Base-by-base conservation (phyloP, 2,329 filamentous ascomycete genomes). In the Falciphora oryzae region DNA sequence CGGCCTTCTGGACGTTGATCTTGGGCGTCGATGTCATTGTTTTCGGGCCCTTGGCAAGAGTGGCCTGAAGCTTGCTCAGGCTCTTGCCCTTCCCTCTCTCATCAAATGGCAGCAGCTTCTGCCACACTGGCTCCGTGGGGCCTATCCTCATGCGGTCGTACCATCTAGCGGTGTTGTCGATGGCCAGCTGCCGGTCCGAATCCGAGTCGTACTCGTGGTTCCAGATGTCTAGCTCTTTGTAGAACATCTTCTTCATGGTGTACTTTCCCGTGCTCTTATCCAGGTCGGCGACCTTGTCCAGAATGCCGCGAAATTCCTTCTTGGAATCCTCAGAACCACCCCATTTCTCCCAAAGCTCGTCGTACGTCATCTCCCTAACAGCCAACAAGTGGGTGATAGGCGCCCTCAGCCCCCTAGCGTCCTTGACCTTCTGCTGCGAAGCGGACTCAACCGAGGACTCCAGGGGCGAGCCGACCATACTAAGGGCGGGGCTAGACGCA, bases 151-250 rank as follows among this genome's bases (percentile, higher is more conserved):
- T 79, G 71, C 82, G 84, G 72, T 89, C 86, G 67, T 83, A 89
- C 64, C 81, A 77, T 66, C 78, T 81, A 65, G 87, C 79, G 18
- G 86, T 86, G 68, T 87, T 82, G 74, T 90, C 79, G 71, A 89
- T 83, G 67, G 84, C 81, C 69, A 81, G 76, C 72, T 91, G 79
- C 35, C 86, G 82, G 66, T 86, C 81, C 38, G 83, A 80, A 25
- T 80, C 74, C 53, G 73, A 78, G 59, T 78, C 76, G 70, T 89
- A 89, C 32, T 82, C 76, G 72, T 87, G 87, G 65, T 80, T 82
- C 81, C 83, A 89, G 28, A 88, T 83, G 68, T 89, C 85, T 18
- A 89, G 78, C 68, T 89, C 86, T 73, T 83, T 87, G 81, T 83
- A 89, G 67, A 80, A 84, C 29, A 78, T 75, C 74, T 84, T 85